Evolutionary conservation across 73 alveolate genomes (phyloP).

Genomic region (Paraurostyla sp.): DNA sequence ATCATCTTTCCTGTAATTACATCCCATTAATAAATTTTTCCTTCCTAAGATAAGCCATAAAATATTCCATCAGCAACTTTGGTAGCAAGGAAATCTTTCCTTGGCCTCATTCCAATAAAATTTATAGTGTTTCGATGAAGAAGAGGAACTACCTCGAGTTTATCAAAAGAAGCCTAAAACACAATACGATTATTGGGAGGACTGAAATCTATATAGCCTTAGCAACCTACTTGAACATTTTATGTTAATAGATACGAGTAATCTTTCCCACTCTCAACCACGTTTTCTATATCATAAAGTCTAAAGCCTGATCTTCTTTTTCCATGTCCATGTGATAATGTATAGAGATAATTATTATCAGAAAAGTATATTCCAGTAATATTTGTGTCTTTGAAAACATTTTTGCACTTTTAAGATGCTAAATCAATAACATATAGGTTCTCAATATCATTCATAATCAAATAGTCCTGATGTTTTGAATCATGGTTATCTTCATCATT

Average conservation of each 20-base stretch:
- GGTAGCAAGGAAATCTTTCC: not conserved
- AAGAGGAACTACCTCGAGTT: conserved; percentile 13
- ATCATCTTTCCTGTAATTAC: not conserved
- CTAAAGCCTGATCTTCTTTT: conserved; percentile 31
- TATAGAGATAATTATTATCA: conserved; percentile 52
- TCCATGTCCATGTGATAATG: conserved; percentile 10
- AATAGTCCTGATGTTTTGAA: not conserved
- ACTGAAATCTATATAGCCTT: conserved; percentile 47
- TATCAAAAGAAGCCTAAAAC: conserved; percentile 19
- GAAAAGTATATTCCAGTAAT: conserved; percentile 39
- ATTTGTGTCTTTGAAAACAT: conserved; percentile 19
- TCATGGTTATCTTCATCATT: conserved; percentile 17
- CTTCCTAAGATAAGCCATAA: not conserved
- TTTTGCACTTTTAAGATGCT: not conserved
- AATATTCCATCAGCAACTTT: not conserved
- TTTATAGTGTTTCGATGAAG: conserved; percentile 28
- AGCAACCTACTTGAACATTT: not conserved
- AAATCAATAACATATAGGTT: conserved; percentile 21
- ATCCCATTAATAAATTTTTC: no score
- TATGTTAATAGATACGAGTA: conserved; percentile 1
- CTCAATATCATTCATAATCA: conserved; percentile 7
- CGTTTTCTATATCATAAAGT: conserved; percentile 53
- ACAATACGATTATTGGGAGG: conserved; percentile 37
- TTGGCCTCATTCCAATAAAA: conserved; percentile 47
- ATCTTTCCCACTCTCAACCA: conserved; percentile 29